phyloP scores from a whole-genome alignment of 352 stramenopile species.

The Thalassiosira livingstoniorum region DNA sequence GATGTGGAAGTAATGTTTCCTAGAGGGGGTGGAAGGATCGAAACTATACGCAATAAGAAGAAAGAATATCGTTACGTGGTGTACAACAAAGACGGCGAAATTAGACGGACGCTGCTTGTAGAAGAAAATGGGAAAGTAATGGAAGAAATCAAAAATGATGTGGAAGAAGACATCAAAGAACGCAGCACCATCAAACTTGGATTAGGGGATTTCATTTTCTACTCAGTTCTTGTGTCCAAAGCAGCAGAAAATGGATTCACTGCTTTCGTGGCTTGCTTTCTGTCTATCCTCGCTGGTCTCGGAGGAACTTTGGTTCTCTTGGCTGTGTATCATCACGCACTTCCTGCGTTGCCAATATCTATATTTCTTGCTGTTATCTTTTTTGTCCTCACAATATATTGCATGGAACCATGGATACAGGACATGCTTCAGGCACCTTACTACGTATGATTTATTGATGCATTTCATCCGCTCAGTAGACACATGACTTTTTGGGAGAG shows the following conservation, averaged over 20 bases:
- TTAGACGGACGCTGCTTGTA: slow-evolving; percentile 70
- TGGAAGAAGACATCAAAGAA: slow-evolving; percentile 50
- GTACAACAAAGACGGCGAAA: slow-evolving; percentile 61
- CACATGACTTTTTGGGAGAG: too few species aligned
- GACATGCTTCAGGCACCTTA: slow-evolving; percentile 54
- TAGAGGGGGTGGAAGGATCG: slow-evolving; percentile 68
- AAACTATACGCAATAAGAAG: slow-evolving; percentile 46
- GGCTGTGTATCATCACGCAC: slow-evolving; percentile 90
- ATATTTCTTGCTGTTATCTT: slow-evolving; percentile 90
- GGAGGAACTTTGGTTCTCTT: slow-evolving; percentile 93
- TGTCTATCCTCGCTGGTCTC: slow-evolving; percentile 92
- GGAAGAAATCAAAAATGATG: slow-evolving; percentile 35
- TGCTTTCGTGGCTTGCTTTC: slow-evolving; percentile 91
- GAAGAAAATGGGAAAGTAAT: slow-evolving; percentile 59
- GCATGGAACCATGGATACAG: slow-evolving; percentile 80
- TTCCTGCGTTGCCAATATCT: slow-evolving; percentile 94
- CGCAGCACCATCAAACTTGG: slow-evolving; percentile 88
- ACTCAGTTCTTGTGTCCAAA: slow-evolving; percentile 95
- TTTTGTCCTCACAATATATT: slow-evolving; percentile 81
- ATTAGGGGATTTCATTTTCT: slow-evolving; percentile 98
- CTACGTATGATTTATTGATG: slow-evolving; percentile 81
- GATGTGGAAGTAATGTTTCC: slow-evolving; percentile 71
- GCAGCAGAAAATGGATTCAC: slow-evolving; percentile 95
- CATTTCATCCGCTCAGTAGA: too few species aligned
- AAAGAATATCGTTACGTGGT: slow-evolving; percentile 64